Percentiles rank a stretch among this genome's conserved stretches.
Evolutionary conservation across 768 basidiomycete genomes (phyloP).

Genomic region (Hericium coralloides): DNA sequence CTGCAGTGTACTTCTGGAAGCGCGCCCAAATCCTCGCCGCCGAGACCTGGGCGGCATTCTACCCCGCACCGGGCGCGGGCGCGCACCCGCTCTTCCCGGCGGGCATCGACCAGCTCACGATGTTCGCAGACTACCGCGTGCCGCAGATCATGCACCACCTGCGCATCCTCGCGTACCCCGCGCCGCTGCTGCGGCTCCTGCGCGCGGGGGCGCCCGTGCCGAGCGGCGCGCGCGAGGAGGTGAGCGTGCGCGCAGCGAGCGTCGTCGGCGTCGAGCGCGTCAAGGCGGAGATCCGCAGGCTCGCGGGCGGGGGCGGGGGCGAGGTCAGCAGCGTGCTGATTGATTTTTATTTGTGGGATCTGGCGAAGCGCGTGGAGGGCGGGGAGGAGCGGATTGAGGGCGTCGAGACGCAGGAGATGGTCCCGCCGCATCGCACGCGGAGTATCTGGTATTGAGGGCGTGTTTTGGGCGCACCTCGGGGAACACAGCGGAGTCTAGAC

Average conservation of each 20-base stretch:
- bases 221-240: slow-evolving; percentile 57
- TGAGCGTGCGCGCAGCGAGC: slow-evolving; percentile 74
- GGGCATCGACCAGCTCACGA: slow-evolving; percentile 63
- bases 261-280: slow-evolving; percentile 73
- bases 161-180: slow-evolving; percentile 63
- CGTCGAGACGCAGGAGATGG: slow-evolving; percentile 39
- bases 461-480: too few species aligned
- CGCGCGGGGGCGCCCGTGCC: slow-evolving; percentile 33
- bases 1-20: slow-evolving; percentile 76
- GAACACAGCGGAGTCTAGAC: too few species aligned
- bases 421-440: slow-evolving; percentile 71
- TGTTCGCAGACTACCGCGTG: slow-evolving; percentile 93
- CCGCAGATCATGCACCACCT: slow-evolving; percentile 88
- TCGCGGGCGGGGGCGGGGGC: neutral
- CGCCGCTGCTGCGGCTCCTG: slow-evolving; percentile 45
- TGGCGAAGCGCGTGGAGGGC: slow-evolving; percentile 66
- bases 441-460: slow-evolving; percentile 72
- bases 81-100: slow-evolving; percentile 70
- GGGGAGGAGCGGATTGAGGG: slow-evolving; percentile 54
- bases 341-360: slow-evolving; percentile 89
- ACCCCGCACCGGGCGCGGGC: slow-evolving; percentile 38
- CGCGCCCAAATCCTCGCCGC: slow-evolving; percentile 87
- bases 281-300: slow-evolving; percentile 32
- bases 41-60: slow-evolving; percentile 89
- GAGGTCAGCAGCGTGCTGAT: slow-evolving; percentile 69